Conservation (phyloP, 169 alveolate species). For the Toxoplasma gondii region DNA sequence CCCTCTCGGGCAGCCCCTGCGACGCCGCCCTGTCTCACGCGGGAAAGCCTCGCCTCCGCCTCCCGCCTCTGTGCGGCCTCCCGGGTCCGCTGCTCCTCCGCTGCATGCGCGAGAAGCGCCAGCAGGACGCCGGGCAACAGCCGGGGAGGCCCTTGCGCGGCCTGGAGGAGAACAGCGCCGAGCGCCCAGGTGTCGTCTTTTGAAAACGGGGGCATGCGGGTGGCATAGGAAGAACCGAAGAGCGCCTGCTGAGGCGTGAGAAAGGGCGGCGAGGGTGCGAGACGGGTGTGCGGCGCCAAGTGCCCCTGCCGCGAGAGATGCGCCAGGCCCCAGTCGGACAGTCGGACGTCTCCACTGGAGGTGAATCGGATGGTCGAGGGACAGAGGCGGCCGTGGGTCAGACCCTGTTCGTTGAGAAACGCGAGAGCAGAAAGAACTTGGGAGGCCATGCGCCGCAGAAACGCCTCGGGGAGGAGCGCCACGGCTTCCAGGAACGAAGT, state of each 20-base stretch:
- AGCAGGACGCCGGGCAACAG: neutral
- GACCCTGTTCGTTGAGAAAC: conserved; percentile 40
- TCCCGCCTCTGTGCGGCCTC: neutral
- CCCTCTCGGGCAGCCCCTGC: no score
- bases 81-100: neutral
- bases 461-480: conserved; percentile 16
- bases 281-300: conserved; percentile 40
- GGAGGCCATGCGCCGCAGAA: conserved; percentile 32
- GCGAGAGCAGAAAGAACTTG: conserved; percentile 51
- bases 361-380: conserved; percentile 45
- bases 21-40: no score
- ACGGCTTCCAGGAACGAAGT: neutral
- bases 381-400: conserved; percentile 40
- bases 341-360: conserved; percentile 53
- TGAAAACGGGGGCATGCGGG: neutral
- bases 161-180: conserved; percentile 20
- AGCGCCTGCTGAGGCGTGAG: conserved; percentile 54
- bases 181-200: conserved; percentile 42
- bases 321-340: conserved; percentile 59
- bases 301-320: conserved; percentile 33
- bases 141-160: conserved; percentile 30
- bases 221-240: conserved; percentile 14
- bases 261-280: conserved; percentile 28
- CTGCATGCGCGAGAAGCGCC: neutral
- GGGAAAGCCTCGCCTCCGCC: neutral